phyloP scores from a whole-genome alignment of 2,329 filamentous ascomycete genomes.

The Xylariaceae sp. region DNA sequence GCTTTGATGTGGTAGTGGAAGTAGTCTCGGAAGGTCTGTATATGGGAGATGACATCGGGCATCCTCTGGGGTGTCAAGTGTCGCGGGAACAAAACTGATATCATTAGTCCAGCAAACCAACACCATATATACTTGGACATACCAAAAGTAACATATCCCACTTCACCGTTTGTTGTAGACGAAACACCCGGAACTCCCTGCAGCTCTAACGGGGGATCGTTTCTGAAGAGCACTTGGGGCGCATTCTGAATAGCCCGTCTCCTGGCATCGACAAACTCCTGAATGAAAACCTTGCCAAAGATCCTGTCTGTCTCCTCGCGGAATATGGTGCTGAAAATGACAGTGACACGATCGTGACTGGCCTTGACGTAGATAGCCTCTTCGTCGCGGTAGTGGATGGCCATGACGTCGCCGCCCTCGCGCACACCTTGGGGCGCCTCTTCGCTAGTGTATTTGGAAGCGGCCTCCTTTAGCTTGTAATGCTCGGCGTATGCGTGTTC shows the following conservation, averaged over 20 bases:
- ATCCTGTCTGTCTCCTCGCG: conserved; percentile 96
- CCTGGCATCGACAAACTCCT: conserved; percentile 97
- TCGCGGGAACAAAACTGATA: conserved; percentile 84
- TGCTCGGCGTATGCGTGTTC: conserved; percentile 96
- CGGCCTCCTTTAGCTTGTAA: conserved; percentile 79
- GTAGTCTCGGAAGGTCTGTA: conserved; percentile 99
- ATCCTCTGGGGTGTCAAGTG: conserved; percentile 89
- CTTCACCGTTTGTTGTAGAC: conserved; percentile 73
- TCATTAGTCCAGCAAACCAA: conserved; percentile 14
- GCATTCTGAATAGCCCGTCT: conserved; percentile 96
- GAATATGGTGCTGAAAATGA: conserved; percentile 99
- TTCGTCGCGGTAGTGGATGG: conserved; percentile 97
- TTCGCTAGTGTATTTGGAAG: conserved; percentile 89
- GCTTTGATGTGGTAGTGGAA: conserved; percentile 99
- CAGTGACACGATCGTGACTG: conserved; percentile 93
- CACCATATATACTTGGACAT: conserved; percentile 17
- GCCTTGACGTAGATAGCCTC: conserved; percentile 99
- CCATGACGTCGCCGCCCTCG: conserved; percentile 90
- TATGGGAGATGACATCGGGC: conserved; percentile 95
- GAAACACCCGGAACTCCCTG: conserved; percentile 82
- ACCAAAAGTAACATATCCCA: conserved; percentile 99
- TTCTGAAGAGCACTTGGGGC: conserved; percentile 93
- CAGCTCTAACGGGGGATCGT: conserved; percentile 89
- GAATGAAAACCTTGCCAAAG: conserved; percentile 96
- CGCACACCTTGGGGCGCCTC: conserved; percentile 85